Evolutionary conservation across 768 basidiomycete genomes (phyloP), one percentile per base, ranked within the genome.

Genomic region (Termitomyces sp.): DNA sequence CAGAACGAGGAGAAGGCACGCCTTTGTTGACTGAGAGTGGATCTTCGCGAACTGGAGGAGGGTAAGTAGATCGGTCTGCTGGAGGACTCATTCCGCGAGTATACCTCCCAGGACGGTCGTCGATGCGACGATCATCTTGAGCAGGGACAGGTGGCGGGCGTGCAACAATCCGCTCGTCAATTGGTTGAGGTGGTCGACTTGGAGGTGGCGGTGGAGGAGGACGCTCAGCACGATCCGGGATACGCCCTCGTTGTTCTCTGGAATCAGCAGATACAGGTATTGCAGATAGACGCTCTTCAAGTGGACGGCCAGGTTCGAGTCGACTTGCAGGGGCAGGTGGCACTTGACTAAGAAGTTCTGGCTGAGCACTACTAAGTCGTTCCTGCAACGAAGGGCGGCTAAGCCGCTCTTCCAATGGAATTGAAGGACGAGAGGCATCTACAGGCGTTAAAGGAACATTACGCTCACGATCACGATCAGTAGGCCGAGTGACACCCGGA

Each of bases 271-370:
- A 51, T 33, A 62, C 62, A 51, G 68, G 64, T 50, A 66, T 69
- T 36, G 68, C 62, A 54, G 77, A 74, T 12, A 78, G 64, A 57
- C 77, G 73, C 52, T 79, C 76, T 69, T 77, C 77, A 24, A 78
- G 64, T 58, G 71, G 66, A 59, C 71, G 68, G 55, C 56, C 41
- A 54, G 45, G 56, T 60, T 56, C 55, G 2, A 58, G 36, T 51
- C 57, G 54, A 47, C 60, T 62, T 57, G 52, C 55, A 39, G 61
- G 39, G n/a, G 37, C 53, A 51, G 44, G 60, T 37, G 29, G 22
- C 33, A 22, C 42, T 33, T 45, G 60, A 50, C 24, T 51, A 15
- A 31, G 58, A 55, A 24, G 45, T n/a, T 58, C 57, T 55, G 72
- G 70, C 54, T 75, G 75, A 49, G 65, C 72, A 46, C 73, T 62